A percentile compares a stretch with the other conserved stretches of the same genome.
Evolutionary conservation across 805 yeast genomes (phyloP).

Genomic region (Nakazawaea wickerhamii): DNA sequence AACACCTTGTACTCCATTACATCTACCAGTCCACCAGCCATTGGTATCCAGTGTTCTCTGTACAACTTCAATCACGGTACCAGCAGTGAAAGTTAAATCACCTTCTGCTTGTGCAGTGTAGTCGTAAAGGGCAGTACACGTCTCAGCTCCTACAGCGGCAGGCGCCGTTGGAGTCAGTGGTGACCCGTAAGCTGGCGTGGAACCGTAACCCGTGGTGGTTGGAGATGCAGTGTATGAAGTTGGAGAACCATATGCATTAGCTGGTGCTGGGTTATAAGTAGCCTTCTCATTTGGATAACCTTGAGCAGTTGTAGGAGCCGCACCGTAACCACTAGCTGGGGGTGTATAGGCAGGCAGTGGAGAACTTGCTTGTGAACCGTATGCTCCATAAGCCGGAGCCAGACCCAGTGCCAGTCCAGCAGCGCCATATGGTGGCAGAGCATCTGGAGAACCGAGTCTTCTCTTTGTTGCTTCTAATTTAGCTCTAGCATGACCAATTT

Average conservation of each 20-base stretch:
- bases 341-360: slow-evolving; percentile 34
- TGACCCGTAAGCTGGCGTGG: slow-evolving; percentile 17
- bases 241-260: slow-evolving; percentile 20
- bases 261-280: slow-evolving; percentile 19
- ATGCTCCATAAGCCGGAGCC: slow-evolving; percentile 24
- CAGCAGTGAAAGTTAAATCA: slow-evolving; percentile 83
- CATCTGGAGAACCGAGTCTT: slow-evolving; percentile 40
- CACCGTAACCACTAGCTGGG: slow-evolving; percentile 24
- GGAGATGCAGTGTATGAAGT: slow-evolving; percentile 16
- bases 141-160: slow-evolving; percentile 36
- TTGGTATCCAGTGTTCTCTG: slow-evolving; percentile 78
- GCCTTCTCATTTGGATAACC: slow-evolving; percentile 23
- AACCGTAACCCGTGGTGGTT: slow-evolving; percentile 12
- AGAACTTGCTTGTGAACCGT: slow-evolving; percentile 16
- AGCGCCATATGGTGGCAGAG: slow-evolving; percentile 27
- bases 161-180: slow-evolving; percentile 23
- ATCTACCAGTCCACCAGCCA: slow-evolving; percentile 97
- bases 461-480: slow-evolving; percentile 80
- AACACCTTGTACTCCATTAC: slow-evolving; percentile 81
- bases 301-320: slow-evolving; percentile 18
- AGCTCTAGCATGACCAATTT: slow-evolving; percentile 79
- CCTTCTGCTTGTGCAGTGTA: slow-evolving; percentile 92
- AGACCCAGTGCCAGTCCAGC: slow-evolving; percentile 23
- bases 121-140: slow-evolving; percentile 88
- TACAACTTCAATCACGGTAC: slow-evolving; percentile 76